Evolutionary conservation across 352 stramenopile species (phyloP).

Genomic region (Bremia lactucae): DNA sequence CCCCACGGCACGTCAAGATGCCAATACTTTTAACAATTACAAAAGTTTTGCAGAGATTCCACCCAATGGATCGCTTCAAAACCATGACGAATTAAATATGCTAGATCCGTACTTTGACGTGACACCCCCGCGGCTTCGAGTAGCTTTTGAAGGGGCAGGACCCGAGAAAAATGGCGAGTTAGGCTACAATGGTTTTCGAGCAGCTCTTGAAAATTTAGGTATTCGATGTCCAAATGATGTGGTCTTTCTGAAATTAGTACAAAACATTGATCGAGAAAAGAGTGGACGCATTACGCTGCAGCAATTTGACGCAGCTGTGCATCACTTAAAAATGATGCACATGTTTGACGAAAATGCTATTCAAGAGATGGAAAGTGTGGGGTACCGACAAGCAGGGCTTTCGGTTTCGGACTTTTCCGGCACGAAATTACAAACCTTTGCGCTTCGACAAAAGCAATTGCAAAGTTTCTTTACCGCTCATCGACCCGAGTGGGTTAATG

Average conservation of each 20-base stretch:
- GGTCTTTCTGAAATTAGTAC: slow-evolving; percentile 65
- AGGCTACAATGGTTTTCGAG: slow-evolving; percentile 45
- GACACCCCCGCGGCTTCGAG: slow-evolving; percentile 52
- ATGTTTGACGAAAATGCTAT: slow-evolving; percentile 71
- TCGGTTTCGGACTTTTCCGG: slow-evolving; percentile 75
- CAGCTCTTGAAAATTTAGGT: slow-evolving; percentile 50
- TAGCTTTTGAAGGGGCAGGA: slow-evolving; percentile 55
- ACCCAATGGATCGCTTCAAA: slow-evolving; percentile 23
- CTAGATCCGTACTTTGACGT: slow-evolving; percentile 84
- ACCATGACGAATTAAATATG: slow-evolving; percentile 69
- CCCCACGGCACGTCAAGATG: slow-evolving; percentile 27
- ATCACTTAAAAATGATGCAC: slow-evolving; percentile 82
- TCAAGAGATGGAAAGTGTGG: slow-evolving; percentile 35
- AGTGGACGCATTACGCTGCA: slow-evolving; percentile 39
- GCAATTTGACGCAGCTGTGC: slow-evolving; percentile 73
- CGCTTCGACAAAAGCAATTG: slow-evolving; percentile 33
- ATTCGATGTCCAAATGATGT: slow-evolving; percentile 60
- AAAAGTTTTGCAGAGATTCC: slow-evolving; percentile 35
- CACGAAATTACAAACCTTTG: slow-evolving; percentile 58
- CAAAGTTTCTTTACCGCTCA: slow-evolving; percentile 68
- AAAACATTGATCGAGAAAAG: slow-evolving; percentile 45
- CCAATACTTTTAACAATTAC: slow-evolving; percentile 21
- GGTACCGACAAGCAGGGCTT: slow-evolving; percentile 46
- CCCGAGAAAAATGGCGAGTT: slow-evolving; percentile 40
- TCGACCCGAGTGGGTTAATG: slow-evolving; percentile 65